These are phyloP conservation scores for Trichophyton verrucosum DNA, from an alignment of 2,329 filamentous ascomycete genomes.

Conservation along the genomic window DNA sequence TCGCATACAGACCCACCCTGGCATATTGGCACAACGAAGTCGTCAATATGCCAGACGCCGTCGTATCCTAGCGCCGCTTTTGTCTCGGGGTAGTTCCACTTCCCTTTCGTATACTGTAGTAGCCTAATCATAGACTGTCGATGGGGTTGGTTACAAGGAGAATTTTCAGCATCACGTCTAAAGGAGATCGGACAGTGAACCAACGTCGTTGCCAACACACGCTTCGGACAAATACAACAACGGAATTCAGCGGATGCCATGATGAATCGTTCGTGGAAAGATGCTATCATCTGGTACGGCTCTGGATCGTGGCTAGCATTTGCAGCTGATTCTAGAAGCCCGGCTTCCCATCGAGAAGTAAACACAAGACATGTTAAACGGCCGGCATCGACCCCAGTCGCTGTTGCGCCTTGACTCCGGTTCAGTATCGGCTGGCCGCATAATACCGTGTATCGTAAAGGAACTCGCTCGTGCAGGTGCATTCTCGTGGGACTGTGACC, in stretches of 20 bases:
- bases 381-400: constrained; percentile 4
- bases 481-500: not conserved
- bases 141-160: not conserved
- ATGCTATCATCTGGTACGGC: constrained; percentile 13
- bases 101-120: constrained; percentile 14
- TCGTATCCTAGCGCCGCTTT: constrained; percentile 12
- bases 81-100: constrained; percentile 14
- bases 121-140: constrained; percentile 12
- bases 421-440: constrained; percentile 14
- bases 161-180: constrained; percentile 7
- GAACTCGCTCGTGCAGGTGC: constrained; percentile 1
- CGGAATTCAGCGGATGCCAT: constrained; percentile 14
- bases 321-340: not conserved
- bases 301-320: constrained; percentile 7
- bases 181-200: constrained; percentile 16
- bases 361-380: constrained; percentile 14
- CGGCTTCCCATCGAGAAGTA: constrained; percentile 14
- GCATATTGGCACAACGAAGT: constrained; percentile 17
- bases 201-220: constrained; percentile 11
- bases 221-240: constrained; percentile 15
- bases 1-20: constrained; percentile 13
- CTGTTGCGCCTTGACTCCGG: not conserved
- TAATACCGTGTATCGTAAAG: constrained; percentile 12
- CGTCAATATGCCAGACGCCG: constrained; percentile 14
- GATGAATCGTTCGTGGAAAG: constrained; percentile 14